These are phyloP conservation scores for Sarocladium kiliense DNA, from an alignment of 2,329 filamentous ascomycete species.

Conservation along the genomic window DNA sequence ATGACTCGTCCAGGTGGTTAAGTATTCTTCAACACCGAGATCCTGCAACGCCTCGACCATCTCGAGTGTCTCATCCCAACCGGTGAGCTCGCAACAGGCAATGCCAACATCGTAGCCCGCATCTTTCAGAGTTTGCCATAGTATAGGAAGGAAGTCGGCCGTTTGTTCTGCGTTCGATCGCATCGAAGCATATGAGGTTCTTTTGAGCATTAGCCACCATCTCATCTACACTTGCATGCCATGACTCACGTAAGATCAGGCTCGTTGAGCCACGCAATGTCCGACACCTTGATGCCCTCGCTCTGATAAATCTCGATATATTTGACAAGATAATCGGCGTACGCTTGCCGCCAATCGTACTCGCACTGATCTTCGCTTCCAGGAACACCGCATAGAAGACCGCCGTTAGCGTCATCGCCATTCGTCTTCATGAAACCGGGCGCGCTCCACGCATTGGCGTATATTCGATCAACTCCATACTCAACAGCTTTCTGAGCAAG, in stretches of 20 bases:
- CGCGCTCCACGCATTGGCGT: slow-evolving; percentile 4
- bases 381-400: slow-evolving; percentile 3
- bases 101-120: slow-evolving; percentile 1
- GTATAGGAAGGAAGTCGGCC: slow-evolving; percentile 5
- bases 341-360: slow-evolving; percentile 5
- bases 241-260: slow-evolving; percentile 2
- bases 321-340: slow-evolving; percentile 7
- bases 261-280: slow-evolving; percentile 5
- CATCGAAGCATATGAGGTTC: slow-evolving; percentile 3
- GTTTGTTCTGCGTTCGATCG: slow-evolving; percentile 1
- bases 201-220: no score
- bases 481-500: slow-evolving; percentile 2
- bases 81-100: slow-evolving; percentile 7
- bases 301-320: slow-evolving; percentile 6
- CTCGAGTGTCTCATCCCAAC: neutral
- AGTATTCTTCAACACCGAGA: slow-evolving; percentile 3
- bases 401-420: slow-evolving; percentile 1
- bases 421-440: slow-evolving; percentile 8
- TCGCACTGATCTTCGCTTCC: slow-evolving; percentile 5
- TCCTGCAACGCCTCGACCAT: slow-evolving; percentile 3
- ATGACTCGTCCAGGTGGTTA: slow-evolving; percentile 2
- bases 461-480: slow-evolving; percentile 7
- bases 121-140: slow-evolving; percentile 4
- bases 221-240: no score
- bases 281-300: neutral